These are phyloP conservation scores for Rachicladosporium sp. DNA, from an alignment of 2,329 filamentous ascomycete species.

Conservation along the genomic window DNA sequence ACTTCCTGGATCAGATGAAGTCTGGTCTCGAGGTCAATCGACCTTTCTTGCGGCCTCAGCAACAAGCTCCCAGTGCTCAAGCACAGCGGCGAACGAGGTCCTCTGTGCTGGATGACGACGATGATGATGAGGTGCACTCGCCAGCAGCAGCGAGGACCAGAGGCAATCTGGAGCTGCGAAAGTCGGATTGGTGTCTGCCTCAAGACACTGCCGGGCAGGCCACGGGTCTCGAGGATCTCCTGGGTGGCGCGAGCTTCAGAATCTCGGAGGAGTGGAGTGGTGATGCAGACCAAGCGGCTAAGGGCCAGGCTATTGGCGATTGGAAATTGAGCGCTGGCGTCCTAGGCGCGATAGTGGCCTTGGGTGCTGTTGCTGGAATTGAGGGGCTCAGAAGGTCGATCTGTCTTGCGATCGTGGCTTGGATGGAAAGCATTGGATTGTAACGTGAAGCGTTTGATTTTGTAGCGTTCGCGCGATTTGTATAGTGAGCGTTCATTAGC, in stretches of 20 bases:
- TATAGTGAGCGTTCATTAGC: too few species aligned
- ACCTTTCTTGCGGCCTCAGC: slow-evolving; percentile 4
- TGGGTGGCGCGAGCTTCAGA: slow-evolving; percentile 12
- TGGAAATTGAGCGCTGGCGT: too few species aligned
- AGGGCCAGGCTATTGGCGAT: too few species aligned
- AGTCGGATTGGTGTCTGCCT: slow-evolving; percentile 10
- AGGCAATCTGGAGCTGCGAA: slow-evolving; percentile 11
- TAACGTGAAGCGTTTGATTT: too few species aligned
- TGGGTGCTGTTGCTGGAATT: too few species aligned
- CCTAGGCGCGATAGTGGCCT: too few species aligned
- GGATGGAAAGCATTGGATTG: too few species aligned
- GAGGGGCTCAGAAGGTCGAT: too few species aligned
- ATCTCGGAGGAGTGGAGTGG: slow-evolving; percentile 7
- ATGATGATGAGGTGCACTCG: slow-evolving; percentile 3
- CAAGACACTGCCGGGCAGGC: slow-evolving; percentile 5
- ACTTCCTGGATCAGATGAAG: slow-evolving; percentile 38
- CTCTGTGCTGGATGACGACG: neutral
- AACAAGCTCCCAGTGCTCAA: neutral
- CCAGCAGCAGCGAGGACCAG: slow-evolving; percentile 13
- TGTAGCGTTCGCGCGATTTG: too few species aligned
- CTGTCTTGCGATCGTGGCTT: too few species aligned
- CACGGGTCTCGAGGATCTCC: slow-evolving; percentile 16
- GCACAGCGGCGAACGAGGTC: neutral
- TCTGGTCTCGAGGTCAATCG: slow-evolving; percentile 13
- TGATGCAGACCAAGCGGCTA: too few species aligned